These are phyloP conservation scores for Colletotrichum musicola DNA, from an alignment of 2,329 filamentous ascomycete genomes.

Conservation along the genomic window DNA sequence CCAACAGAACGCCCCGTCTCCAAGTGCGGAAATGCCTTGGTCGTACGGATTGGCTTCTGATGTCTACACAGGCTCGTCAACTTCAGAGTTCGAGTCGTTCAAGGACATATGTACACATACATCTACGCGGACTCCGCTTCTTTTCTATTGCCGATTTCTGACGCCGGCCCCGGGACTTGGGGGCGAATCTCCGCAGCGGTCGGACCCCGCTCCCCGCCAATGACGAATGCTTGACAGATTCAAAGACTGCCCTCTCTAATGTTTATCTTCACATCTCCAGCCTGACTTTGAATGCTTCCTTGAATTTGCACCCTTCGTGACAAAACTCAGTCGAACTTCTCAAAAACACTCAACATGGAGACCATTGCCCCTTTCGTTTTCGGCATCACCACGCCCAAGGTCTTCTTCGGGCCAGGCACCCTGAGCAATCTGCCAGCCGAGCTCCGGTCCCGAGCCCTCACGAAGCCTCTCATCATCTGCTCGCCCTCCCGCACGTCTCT, in stretches of 20 bases:
- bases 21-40: no score
- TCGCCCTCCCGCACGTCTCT: conserved; percentile 53
- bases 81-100: no score
- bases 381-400: conserved; percentile 44
- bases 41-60: no score
- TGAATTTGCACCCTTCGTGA: no score
- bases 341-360: conserved; percentile 6
- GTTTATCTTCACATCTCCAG: neutral
- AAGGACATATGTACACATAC: neutral
- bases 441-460: conserved; percentile 47
- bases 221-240: conserved; percentile 24
- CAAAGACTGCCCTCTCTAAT: neutral
- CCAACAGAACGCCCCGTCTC: conserved; percentile 15
- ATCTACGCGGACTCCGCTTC: neutral
- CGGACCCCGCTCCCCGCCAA: conserved; percentile 36
- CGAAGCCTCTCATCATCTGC: conserved; percentile 52
- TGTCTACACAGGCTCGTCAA: no score
- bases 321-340: no score
- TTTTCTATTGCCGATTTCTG: conserved; percentile 8
- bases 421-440: conserved; percentile 50
- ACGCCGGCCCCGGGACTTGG: conserved; percentile 17
- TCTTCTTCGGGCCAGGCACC: conserved; percentile 51
- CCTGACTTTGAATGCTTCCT: no score
- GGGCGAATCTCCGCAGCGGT: conserved; percentile 8
- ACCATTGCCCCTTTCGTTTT: conserved; percentile 25